Conservation (phyloP, 192 early-diverging fungal genomes). For the Coemansia aciculifera region DNA sequence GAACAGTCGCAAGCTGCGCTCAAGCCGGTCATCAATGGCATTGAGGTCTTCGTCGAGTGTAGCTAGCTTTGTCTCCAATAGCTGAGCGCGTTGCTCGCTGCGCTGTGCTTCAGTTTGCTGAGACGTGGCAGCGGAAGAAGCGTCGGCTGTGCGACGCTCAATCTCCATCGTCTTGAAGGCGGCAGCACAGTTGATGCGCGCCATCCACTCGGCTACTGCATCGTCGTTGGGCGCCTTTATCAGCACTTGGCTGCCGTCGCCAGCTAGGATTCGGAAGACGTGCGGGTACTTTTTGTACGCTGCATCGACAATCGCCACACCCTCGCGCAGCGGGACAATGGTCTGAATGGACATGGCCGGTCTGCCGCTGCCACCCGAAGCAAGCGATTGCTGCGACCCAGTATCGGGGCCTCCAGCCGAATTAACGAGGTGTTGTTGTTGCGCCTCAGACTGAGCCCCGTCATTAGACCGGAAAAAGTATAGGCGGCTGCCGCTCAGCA, state of each 20-base stretch:
- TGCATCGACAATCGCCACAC: constrained; percentile 68
- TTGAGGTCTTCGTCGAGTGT: constrained; percentile 58
- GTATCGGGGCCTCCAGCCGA: background rate
- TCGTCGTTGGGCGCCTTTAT: constrained; percentile 67
- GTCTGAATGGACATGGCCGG: constrained; percentile 41
- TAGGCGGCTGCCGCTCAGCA: constrained; percentile 74
- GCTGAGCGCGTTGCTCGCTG: constrained; percentile 25
- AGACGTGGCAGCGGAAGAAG: background rate
- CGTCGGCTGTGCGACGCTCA: constrained; percentile 23
- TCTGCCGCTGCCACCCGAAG: background rate
- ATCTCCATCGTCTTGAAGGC: constrained; percentile 67
- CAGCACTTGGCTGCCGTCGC: constrained; percentile 71
- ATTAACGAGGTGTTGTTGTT: constrained; percentile 15
- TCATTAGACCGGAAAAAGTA: constrained; percentile 68
- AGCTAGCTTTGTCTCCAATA: constrained; percentile 51
- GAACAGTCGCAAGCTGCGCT: constrained; percentile 60
- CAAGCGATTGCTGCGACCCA: constrained; percentile 1
- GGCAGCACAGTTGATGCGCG: constrained; percentile 76
- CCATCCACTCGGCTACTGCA: constrained; percentile 80
- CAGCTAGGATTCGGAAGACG: constrained; percentile 72
- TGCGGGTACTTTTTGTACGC: constrained; percentile 76
- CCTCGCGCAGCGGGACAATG: constrained; percentile 63
- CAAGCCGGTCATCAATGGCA: constrained; percentile 54
- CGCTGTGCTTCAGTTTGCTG: background rate
- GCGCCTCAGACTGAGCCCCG: constrained; percentile 53